These are phyloP conservation scores for Boletellus sp. DNA, from an alignment of 768 basidiomycete genomes.

Conservation along the genomic window DNA sequence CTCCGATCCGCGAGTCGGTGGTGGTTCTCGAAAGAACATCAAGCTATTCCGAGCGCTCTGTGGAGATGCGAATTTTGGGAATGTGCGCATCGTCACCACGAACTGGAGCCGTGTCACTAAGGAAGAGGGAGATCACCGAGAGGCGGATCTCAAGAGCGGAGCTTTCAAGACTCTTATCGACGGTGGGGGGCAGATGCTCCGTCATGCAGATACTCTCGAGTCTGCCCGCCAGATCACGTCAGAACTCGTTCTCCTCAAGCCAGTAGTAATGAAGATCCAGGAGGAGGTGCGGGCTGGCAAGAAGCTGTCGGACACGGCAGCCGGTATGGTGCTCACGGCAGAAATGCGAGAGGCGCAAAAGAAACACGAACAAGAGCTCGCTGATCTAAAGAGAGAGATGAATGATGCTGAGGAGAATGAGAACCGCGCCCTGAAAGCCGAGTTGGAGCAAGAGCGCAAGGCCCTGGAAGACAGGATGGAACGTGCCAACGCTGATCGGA, in stretches of 20 bases:
- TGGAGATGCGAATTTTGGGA: not conserved
- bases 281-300: slow-evolving; percentile 41
- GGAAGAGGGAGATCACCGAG: not conserved
- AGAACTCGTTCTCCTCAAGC: slow-evolving; percentile 33
- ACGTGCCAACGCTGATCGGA: not conserved
- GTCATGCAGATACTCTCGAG: slow-evolving; percentile 35
- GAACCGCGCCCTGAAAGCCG: not conserved
- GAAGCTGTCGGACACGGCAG: slow-evolving; percentile 42
- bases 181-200: slow-evolving; percentile 38
- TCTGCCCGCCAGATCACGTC: slow-evolving; percentile 42
- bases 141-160: slow-evolving; percentile 32
- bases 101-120: not conserved
- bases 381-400: slow-evolving; percentile 38
- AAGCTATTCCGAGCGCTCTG: not conserved
- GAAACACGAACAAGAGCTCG: slow-evolving; percentile 38
- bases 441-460: not conserved
- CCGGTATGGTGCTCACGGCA: slow-evolving; percentile 42
- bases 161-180: slow-evolving; percentile 42
- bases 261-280: slow-evolving; percentile 43
- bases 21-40: not conserved
- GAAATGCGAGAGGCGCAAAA: slow-evolving; percentile 39
- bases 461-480: not conserved
- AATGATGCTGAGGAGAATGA: slow-evolving; percentile 32
- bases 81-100: not conserved
- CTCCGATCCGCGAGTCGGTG: not conserved